Evolutionary conservation across 352 stramenopile species (phyloP), one percentile per base, ranked within the genome.

Genomic region (Elongisporangium undulatum): DNA sequence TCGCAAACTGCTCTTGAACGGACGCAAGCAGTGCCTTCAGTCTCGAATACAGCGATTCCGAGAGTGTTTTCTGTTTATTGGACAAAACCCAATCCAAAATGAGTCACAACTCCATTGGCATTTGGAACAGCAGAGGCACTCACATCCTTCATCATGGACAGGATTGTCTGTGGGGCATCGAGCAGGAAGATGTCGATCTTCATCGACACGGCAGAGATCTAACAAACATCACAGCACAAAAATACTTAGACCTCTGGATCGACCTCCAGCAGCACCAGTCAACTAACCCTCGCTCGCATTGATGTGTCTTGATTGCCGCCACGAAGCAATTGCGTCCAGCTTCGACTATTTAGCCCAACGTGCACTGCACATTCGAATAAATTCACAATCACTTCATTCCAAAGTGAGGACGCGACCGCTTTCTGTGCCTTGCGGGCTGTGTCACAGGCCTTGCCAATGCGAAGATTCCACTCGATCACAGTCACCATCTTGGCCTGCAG

Each of bases 161-260:
- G 65, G 8, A 78, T 64, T 12, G 67, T 70, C 15, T 57, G 59
- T 19, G 79, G 77, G 20, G 80, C 72, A 69, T 87, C 67, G 23
- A 87, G 61, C 22, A 89, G 66, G 51, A 85, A 89, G n/a, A 89
- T 69, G 49, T 89, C 72, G 57, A 87, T 77, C 58, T 89, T 89
- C 2, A 85, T 62, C 49, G 80, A 71, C 1, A 71, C 84, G 48
- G 77, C 57, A 22, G 77, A 82, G 39, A 89, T 38, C 77, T 85
- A 55, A 22, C 8, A 9, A 55, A 22, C 8, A 9, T 26, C 41
- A n/a, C 16, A 74, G 10, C 21, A 23, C 10, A 16, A 13, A 38
- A 63, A 24, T 20, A 59, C 10, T 24, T 13, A 51, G 23, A 26
- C 19, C 8, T 53, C 58, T 51, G 8, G 16, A 38, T 39, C 19